Conservation (phyloP, 2,329 filamentous ascomycete genomes). For the Chaetomium sp. region DNA sequence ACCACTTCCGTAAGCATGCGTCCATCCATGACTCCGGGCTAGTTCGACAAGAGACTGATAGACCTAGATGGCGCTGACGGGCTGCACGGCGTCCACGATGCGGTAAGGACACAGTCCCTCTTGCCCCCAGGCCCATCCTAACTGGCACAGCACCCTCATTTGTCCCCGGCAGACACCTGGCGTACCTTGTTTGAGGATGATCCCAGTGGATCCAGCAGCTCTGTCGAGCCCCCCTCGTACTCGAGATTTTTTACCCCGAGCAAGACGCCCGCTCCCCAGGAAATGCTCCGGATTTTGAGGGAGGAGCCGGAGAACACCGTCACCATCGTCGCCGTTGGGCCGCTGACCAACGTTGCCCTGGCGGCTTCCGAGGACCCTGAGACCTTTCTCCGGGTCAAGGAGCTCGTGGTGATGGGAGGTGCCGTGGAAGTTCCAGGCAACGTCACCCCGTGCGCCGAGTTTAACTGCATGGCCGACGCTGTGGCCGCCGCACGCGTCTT, state of each 20-base stretch:
- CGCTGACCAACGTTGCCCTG: constrained; percentile 88
- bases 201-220: constrained; percentile 34
- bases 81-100: constrained; percentile 71
- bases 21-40: background rate
- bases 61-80: constrained; percentile 71
- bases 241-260: constrained; percentile 74
- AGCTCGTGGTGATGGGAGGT: constrained; percentile 95
- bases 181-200: constrained; percentile 63
- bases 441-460: constrained; percentile 82
- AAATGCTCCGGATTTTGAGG: constrained; percentile 83
- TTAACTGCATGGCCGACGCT: constrained; percentile 91
- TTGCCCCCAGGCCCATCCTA: constrained; percentile 18
- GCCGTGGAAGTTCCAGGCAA: constrained; percentile 80
- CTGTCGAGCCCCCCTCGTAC: constrained; percentile 48
- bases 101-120: constrained; percentile 41
- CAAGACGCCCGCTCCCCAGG: constrained; percentile 71
- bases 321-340: constrained; percentile 87
- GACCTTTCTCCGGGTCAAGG: constrained; percentile 84
- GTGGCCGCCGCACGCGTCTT: constrained; percentile 76
- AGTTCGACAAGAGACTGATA: constrained; percentile 19
- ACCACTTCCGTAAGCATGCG: constrained; percentile 74
- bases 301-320: constrained; percentile 83
- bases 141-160: constrained; percentile 64
- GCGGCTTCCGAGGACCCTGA: constrained; percentile 87
- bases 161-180: constrained; percentile 75